A percentile compares a stretch with the other conserved stretches of the same genome.
Conservation (phyloP, 108 stramenopile species). For the Parmales sp. region DNA sequence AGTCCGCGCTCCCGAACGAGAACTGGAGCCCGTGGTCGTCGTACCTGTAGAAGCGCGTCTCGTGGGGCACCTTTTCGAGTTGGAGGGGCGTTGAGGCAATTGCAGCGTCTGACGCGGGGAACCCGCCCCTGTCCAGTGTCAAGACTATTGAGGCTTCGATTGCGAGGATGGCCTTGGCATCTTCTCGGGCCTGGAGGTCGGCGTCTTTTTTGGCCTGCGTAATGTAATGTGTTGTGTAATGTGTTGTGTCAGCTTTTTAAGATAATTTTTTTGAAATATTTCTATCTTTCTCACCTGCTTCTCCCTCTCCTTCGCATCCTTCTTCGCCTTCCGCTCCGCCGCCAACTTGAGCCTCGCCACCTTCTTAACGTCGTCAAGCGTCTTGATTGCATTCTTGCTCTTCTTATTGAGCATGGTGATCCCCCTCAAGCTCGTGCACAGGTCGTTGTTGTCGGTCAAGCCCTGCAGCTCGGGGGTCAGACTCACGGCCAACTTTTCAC, state of each 20-base stretch:
- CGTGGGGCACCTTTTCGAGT: too few species aligned
- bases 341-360: background rate
- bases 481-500: background rate
- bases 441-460: conserved; percentile 1
- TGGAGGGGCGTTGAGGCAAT: too few species aligned
- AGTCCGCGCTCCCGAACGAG: background rate
- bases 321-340: background rate
- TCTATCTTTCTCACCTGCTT: too few species aligned
- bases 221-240: too few species aligned
- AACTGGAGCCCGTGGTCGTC: conserved; percentile 7
- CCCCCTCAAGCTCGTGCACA: background rate
- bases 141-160: conserved; percentile 1
- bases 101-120: background rate
- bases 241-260: too few species aligned
- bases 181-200: background rate
- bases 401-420: background rate
- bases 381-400: background rate
- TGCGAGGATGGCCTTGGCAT: background rate
- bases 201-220: conserved; percentile 5
- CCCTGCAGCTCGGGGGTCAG: background rate
- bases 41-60: background rate
- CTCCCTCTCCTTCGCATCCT: conserved; percentile 1
- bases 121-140: background rate
- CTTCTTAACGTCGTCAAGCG: background rate
- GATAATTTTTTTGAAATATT: too few species aligned